Evolutionary conservation across 1,284 basidiomycete genomes (phyloP).

Genomic region (Tilletia setariae): DNA sequence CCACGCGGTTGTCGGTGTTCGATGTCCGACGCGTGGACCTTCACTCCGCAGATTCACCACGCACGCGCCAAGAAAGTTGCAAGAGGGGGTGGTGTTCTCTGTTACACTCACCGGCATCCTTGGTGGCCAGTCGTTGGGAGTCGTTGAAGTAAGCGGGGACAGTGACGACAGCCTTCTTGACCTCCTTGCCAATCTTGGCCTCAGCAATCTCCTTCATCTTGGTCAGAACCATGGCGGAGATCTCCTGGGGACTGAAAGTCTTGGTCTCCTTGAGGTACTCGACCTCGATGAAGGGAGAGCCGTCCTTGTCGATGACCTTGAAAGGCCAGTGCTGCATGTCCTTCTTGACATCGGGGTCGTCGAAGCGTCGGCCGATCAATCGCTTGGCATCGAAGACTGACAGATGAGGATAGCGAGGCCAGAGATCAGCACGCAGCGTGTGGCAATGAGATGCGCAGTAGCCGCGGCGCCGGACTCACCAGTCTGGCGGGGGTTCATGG

Average conservation of each 20-base stretch:
- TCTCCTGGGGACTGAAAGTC: constrained; percentile 66
- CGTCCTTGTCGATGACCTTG: constrained; percentile 63
- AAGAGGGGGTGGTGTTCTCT: no score
- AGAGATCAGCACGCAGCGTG: background rate
- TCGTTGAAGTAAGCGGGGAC: constrained; percentile 70
- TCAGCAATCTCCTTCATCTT: constrained; percentile 91
- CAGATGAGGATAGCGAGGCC: background rate
- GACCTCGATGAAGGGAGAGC: constrained; percentile 62
- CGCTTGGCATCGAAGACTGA: constrained; percentile 61
- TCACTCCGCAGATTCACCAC: no score
- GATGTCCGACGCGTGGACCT: no score
- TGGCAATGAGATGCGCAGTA: background rate
- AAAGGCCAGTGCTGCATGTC: constrained; percentile 73
- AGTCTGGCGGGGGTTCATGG: constrained; percentile 88
- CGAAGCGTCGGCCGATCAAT: constrained; percentile 91
- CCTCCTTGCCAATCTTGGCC: constrained; percentile 65
- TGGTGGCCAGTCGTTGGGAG: constrained; percentile 67
- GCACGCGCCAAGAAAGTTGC: no score
- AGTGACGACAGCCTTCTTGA: constrained; percentile 69
- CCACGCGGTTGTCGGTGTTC: no score
- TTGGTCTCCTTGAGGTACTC: constrained; percentile 64
- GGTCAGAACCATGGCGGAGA: constrained; percentile 95
- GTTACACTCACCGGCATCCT: constrained; percentile 55
- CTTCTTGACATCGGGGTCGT: constrained; percentile 66
- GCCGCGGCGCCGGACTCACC: constrained; percentile 10